Base-by-base conservation (phyloP, 208 protist genomes). In the Acanthamoeba castellanii region DNA sequence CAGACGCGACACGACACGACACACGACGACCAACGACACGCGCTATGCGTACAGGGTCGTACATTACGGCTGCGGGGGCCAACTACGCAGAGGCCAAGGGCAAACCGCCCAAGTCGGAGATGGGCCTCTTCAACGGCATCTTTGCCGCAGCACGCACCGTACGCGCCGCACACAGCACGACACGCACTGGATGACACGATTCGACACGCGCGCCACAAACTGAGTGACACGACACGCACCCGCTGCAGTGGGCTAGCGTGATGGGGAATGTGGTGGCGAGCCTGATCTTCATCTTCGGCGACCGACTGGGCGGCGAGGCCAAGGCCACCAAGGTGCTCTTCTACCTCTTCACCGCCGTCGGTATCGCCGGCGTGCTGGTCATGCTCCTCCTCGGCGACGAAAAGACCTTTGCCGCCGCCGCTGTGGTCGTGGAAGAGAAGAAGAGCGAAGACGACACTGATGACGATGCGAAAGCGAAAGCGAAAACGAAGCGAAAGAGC, bases 121-220 rank as follows among this genome's bases (percentile, higher is more conserved):
- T 90, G 82, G 82, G 82, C 30, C 55, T 90, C 52, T 90, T 90
- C 82, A 90, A 90, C 82, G 82, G 82, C 82, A 66, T 90, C 25
- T 90, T 90, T 27, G 45, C 55, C 25, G 82, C 52, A 0, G 55
- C 55, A 68, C 55, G 45, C 13, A 37, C 37, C 25, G 74, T 82
- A 82, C 37, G 37, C 30, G 27, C n/a, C 6, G 59, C 27, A 30
- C 13, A 22, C 18, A 13, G 47, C 52, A 59, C 52, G 52, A 66
- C 25, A 66, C 20, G 25, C 25, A 66, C 22, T n/a, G n/a, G n/a
- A 72, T 4, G 30, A 34, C 13, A 34, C 16, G 61, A 64, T 64
- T 30, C 18, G 47, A 52, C 47, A 11, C 47, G 47, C 47, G 47
- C 47, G 47, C 47, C 7, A 82, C n/a, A 82, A 0, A 50, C n/a